Base-by-base conservation (phyloP, 2,329 filamentous ascomycete species). In the Mollisia scopiformis region DNA sequence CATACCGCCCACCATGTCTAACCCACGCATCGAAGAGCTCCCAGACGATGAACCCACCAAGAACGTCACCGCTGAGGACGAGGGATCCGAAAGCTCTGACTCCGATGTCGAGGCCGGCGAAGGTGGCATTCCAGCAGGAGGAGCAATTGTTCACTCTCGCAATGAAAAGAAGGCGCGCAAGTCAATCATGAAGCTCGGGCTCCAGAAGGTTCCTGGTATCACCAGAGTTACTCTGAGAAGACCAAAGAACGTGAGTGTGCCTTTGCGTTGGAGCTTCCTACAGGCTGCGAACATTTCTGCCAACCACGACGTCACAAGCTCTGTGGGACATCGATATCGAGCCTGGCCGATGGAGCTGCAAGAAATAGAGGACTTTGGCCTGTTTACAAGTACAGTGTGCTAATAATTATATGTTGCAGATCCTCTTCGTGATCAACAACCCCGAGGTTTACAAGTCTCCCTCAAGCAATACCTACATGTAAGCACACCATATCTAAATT, bases 111-210 rank as follows among this genome's bases (percentile, higher is more conserved):
- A 95, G 78, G 88, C 86, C 66, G 87, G 83, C 71, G 86, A 86
- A 64, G 76, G 78, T 67, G 78, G 77, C 71, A 77, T 86, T 69
- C 92, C 94, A 77, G 89, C 91, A 71, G 95, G 94, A 76, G 88
- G 90, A 68, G 90, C 94, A 75, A 88, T 95, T 74, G 89, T 99
- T 76, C 94, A 98, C 87, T 97, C 92, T 77, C 93, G 95, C 80
- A 98, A 98, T 84, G 95, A 99, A 90, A 99, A 99, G 91, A 99
- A 99, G 89, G 96, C 95, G 74, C 90, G 95, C 83, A 99, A 99
- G 88, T 93, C 93, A 75, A 96, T 99, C 78, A 91, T 93, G 80
- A 99, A 99, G 89, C 88, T 98, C 76, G 93, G 96, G 78, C 84
- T 99, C 77, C 95, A 92, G 86, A 93, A 94, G 76, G 90, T 99